Evolutionary conservation across 306 rosid genomes (phyloP).

Genomic region (Trifolium repens): DNA sequence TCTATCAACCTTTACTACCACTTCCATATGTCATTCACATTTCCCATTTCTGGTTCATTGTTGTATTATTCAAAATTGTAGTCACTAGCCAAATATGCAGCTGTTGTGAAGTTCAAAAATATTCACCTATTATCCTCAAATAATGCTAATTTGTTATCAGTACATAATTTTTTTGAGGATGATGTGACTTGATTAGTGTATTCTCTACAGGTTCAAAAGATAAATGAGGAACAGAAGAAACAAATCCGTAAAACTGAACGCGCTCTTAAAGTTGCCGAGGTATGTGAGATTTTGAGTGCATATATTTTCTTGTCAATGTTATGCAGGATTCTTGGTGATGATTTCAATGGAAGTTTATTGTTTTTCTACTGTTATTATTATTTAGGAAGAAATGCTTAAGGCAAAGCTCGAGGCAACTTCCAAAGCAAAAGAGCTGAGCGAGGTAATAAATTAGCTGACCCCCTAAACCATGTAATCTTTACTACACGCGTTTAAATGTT

Average conservation of each 20-base stretch:
- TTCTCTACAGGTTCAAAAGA: constrained; percentile 69
- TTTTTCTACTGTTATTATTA: constrained; percentile 18
- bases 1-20: not conserved
- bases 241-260: constrained; percentile 75
- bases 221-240: constrained; percentile 70
- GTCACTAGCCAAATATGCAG: not conserved
- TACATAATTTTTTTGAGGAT: constrained; percentile 34
- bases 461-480: constrained; percentile 29
- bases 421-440: constrained; percentile 62
- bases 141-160: constrained; percentile 12
- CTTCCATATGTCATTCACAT: constrained; percentile 2
- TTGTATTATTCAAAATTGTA: not conserved
- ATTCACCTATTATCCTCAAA: constrained; percentile 4
- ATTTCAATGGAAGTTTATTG: constrained; percentile 34
- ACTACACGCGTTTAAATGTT: constrained; percentile 4
- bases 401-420: constrained; percentile 78
- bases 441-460: constrained; percentile 59
- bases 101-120: not conserved
- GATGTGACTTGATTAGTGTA: constrained; percentile 37
- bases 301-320: constrained; percentile 30
- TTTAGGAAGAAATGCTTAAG: constrained; percentile 88
- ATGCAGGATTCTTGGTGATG: constrained; percentile 46
- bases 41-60: not conserved
- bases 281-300: constrained; percentile 57
- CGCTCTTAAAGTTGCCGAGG: constrained; percentile 95